A percentile compares a stretch with the other conserved stretches of the same genome.
Conservation (phyloP, 2,329 filamentous ascomycete species). For the Elsinoe batatas region DNA sequence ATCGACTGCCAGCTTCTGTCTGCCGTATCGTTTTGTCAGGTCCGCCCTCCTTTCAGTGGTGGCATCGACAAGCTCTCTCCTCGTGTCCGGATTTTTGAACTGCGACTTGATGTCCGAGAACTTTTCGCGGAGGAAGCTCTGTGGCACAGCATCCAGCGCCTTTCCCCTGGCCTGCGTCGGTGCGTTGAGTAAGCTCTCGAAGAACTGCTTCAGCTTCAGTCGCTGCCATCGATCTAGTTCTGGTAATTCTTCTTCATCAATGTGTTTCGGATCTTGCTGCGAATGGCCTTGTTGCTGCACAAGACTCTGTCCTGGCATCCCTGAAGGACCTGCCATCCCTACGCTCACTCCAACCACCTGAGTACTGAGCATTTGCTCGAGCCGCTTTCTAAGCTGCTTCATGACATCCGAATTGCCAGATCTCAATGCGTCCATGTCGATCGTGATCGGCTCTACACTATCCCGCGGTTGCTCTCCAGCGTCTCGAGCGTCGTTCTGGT, state of each 20-base stretch:
- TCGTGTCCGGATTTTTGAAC: conserved; percentile 9
- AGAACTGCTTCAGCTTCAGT: conserved; percentile 10
- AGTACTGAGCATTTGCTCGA: conserved; percentile 1
- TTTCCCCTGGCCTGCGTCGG: neutral
- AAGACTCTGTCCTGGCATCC: conserved; percentile 1
- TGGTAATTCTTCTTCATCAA: conserved; percentile 34
- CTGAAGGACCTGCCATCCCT: neutral
- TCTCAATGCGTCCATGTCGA: neutral
- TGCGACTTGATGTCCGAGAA: conserved; percentile 7
- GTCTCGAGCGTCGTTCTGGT: neutral
- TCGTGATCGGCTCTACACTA: neutral
- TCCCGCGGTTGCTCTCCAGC: neutral
- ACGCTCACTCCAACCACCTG: conserved; percentile 11
- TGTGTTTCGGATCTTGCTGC: conserved; percentile 20
- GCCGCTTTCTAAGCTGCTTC: neutral
- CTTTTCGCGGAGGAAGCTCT: conserved; percentile 10
- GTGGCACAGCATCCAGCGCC: neutral
- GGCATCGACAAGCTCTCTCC: conserved; percentile 9
- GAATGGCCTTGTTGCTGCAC: conserved; percentile 2
- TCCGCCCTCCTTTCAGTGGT: conserved; percentile 2
- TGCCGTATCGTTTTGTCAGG: conserved; percentile 12
- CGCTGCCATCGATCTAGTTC: conserved; percentile 16
- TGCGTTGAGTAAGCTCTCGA: conserved; percentile 3
- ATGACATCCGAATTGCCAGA: conserved; percentile 16
- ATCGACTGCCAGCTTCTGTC: conserved; percentile 5